These are phyloP conservation scores for Pezicula rhizophila DNA, from an alignment of 2,329 filamentous ascomycete species.

Conservation along the genomic window DNA sequence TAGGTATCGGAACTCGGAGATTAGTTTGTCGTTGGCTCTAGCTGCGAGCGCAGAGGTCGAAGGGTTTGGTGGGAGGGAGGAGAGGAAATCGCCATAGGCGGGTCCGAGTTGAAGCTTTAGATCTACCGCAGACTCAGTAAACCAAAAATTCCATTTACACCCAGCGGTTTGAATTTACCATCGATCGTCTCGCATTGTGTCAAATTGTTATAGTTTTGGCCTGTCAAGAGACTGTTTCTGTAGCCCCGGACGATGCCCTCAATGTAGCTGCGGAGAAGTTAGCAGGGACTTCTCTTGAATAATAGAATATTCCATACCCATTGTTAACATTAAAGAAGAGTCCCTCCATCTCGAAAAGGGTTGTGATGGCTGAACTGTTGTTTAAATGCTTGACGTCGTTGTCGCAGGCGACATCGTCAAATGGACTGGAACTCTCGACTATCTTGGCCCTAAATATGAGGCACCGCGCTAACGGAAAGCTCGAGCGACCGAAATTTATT, in stretches of 20 bases:
- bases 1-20: conserved; percentile 94
- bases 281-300: conserved; percentile 9
- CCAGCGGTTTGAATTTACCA: conserved; percentile 49
- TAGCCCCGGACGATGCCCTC: conserved; percentile 97
- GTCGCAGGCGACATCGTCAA: not conserved
- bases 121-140: conserved; percentile 48
- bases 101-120: conserved; percentile 96
- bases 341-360: conserved; percentile 65
- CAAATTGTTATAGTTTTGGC: conserved; percentile 89
- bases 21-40: conserved; percentile 96
- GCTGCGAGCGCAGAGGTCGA: conserved; percentile 91
- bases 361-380: conserved; percentile 7
- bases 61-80: conserved; percentile 87
- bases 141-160: not conserved
- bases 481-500: too few relatives aligned
- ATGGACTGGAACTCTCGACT: not conserved
- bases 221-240: conserved; percentile 84
- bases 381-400: not conserved
- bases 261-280: conserved; percentile 64
- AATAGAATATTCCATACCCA: conserved; percentile 50
- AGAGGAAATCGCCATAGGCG: conserved; percentile 94
- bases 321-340: conserved; percentile 93
- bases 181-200: conserved; percentile 98
- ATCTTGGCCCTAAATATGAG: not conserved
- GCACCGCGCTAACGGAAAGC: not conserved